Evolutionary conservation across 176 grass and related monocot species (phyloP), one percentile per base, ranked within the genome.

Genomic region (Paspalum vaginatum): DNA sequence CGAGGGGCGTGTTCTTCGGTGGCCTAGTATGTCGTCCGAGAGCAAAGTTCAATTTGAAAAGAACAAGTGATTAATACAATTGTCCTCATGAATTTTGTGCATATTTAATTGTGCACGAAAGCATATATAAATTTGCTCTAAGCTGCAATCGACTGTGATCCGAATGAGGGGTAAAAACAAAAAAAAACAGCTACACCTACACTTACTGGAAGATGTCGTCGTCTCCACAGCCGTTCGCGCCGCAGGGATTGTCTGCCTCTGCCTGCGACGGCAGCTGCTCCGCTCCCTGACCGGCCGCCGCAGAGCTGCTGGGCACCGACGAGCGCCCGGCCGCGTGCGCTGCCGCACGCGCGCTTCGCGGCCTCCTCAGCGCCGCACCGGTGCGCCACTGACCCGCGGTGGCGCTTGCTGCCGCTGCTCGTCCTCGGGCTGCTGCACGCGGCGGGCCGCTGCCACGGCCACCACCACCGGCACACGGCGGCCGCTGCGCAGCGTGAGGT

Each of bases 401-500:
- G 18, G 26, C 14, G 49, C 7, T 7, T 45, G 41, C 57, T 7
- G 63, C 21, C 10, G 20, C 60, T n/a, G 24, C 15, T 5, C 13
- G 51, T 22, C 66, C 74, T 25, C 9, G 32, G 1, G 32, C 41
- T 10, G 76, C 81, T 32, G 32, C 32, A 32, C 32, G 32, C 32
- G 32, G 12, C 27, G 5, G 3, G 50, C n/a, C 20, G 40, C 26
- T 8, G 51, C 18, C 14, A 22, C 44, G 12, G 37, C 55, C 15
- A 13, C 52, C 16, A 21, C 53, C 15, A 8, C 49, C 14, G 65
- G 89, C 47, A 70, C 82, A 10, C 52, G 78, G 47, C 89, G 67
- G 2, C 86, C 86, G 80, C 86, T 88, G 18, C 86, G 80, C 66
- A 88, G 67, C 73, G 74, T 83, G 27, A 88, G 80, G 67, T 32